phyloP scores from a whole-genome alignment of 2,329 filamentous ascomycete species.

The Neonectria faginata region DNA sequence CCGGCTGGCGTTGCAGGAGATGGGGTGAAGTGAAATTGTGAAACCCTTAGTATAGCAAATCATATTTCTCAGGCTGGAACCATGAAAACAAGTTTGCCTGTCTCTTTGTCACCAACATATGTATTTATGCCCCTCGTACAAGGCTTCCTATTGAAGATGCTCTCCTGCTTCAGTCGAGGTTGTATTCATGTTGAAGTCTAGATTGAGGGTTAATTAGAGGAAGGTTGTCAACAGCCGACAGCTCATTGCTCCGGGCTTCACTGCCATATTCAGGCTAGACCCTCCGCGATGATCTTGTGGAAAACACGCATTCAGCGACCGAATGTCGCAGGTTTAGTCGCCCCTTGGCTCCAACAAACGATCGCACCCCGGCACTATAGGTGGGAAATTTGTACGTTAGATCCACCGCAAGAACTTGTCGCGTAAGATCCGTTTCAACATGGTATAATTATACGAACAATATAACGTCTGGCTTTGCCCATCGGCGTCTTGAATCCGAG shows the following conservation, averaged over 20 bases:
- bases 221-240: background rate
- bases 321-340: background rate
- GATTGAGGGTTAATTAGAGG: no score
- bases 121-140: no score
- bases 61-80: no score
- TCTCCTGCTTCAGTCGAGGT: no score
- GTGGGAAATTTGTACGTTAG: background rate
- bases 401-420: background rate
- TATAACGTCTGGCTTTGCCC: background rate
- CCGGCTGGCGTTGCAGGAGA: no score
- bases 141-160: no score
- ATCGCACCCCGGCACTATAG: background rate
- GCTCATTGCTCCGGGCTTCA: background rate
- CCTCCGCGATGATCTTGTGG: background rate
- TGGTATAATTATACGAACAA: background rate
- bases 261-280: background rate
- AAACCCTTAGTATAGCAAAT: no score
- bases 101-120: no score
- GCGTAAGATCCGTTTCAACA: background rate
- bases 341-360: background rate
- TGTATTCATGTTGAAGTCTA: no score
- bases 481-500: background rate
- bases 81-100: no score
- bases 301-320: no score
- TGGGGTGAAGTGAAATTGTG: no score